Percentiles rank a stretch among this genome's conserved stretches.
phyloP scores from a whole-genome alignment of 2,329 filamentous ascomycete species.

The Orbilia quercus region DNA sequence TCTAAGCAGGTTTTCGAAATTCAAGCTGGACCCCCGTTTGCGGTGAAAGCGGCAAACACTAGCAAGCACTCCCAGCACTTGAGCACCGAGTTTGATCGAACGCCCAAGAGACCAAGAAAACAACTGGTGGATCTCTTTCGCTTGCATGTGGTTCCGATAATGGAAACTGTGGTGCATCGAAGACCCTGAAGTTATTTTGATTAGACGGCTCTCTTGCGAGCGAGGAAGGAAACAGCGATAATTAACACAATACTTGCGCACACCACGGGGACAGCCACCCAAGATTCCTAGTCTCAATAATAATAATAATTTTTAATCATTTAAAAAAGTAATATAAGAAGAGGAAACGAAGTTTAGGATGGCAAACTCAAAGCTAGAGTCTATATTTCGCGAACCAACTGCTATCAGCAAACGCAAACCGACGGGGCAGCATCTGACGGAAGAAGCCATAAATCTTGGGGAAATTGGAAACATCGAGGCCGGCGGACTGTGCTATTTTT shows the following conservation, averaged over 20 bases:
- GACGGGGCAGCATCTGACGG: slow-evolving; percentile 2
- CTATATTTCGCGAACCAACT: slow-evolving; percentile 32
- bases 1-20: slow-evolving; percentile 27
- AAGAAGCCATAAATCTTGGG: slow-evolving; percentile 14
- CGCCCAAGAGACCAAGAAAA: background rate
- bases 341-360: slow-evolving; percentile 19
- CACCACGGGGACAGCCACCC: background rate
- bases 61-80: background rate
- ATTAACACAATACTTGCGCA: background rate
- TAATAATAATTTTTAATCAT: background rate
- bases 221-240: slow-evolving; percentile 3
- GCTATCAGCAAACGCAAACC: background rate
- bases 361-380: slow-evolving; percentile 29
- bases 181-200: background rate
- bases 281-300: no score
- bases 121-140: background rate
- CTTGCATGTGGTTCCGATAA: slow-evolving; percentile 9
- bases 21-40: slow-evolving; percentile 45
- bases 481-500: slow-evolving; percentile 33
- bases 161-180: slow-evolving; percentile 24
- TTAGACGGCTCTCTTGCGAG: background rate
- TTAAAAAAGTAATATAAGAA: slow-evolving; percentile 10
- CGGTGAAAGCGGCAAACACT: slow-evolving; percentile 1
- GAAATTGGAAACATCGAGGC: slow-evolving; percentile 12
- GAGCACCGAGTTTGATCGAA: no score